Evolutionary conservation across 1,284 basidiomycete species (phyloP), one percentile per base, ranked within the genome.

Genomic region (Tylopilus sp.): DNA sequence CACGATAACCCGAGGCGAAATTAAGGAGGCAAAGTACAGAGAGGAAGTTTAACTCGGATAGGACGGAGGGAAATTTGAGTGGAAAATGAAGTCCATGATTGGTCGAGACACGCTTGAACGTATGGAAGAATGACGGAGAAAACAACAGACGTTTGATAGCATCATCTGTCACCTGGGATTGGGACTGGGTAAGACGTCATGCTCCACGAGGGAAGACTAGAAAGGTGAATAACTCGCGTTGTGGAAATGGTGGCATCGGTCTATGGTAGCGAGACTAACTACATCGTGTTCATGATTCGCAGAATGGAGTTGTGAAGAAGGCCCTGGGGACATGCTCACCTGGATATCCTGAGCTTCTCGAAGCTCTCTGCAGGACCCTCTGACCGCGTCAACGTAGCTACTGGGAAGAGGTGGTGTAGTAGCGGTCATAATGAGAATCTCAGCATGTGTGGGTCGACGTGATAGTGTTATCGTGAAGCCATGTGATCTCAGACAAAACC

Each of bases 1-100:
- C 71, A 25, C 88, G 82, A 64, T 88, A 92, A 28, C 87, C 87
- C 1, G 86, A 89, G 8, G 77, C 86, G 63, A 92, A 89, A 64
- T 92, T 92, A 29, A 93, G 74, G 8, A 92, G 73, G 2, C 83
- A 81, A 33, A 92, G 76, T 6, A 87, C 67, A 29, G 82, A 80
- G 29, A 90, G 69, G 36, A 91, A 71, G 66, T 90, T 90, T 53
- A 92, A 71, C 66, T 92, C 86, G 34, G 84, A 76, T 19, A 82
- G 66, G 26, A 74, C 65, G 0, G 84, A 84, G 33, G 86, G 73
- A 60, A 92, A 92, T 7, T 82, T 81, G 39, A 92, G 76, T 5
- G 90, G 89, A 45, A 92, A 72, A n/a, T 75, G 72, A 47, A 88
- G 71, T 29, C 87, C 86, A 66, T 89, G 86, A 12, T 73, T 67